Evolutionary conservation across 768 basidiomycete species (phyloP).

Genomic region (Serpula lacrymans): DNA sequence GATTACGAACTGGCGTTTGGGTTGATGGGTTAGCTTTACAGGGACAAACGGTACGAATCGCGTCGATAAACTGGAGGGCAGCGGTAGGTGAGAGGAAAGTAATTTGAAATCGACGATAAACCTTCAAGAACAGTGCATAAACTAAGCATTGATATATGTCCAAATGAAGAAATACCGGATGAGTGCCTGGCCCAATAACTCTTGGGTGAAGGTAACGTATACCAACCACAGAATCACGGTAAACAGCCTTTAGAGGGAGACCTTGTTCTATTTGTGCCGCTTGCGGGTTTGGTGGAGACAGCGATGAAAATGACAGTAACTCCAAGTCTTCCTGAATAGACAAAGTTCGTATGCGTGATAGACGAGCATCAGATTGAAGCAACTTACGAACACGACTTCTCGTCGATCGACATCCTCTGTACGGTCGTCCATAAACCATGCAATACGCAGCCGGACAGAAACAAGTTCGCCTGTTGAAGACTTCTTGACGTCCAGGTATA

Average conservation of each 20-base stretch:
- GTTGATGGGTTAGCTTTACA: conserved; percentile 57
- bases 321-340: conserved; percentile 70
- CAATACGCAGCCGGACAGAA: conserved; percentile 61
- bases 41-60: conserved; percentile 67
- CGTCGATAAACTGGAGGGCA: conserved; percentile 55
- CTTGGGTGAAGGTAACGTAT: conserved; percentile 67
- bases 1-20: conserved; percentile 14
- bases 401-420: conserved; percentile 40
- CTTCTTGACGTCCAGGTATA: conserved; percentile 60
- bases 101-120: conserved; percentile 74
- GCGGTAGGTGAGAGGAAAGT: conserved; percentile 52
- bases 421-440: conserved; percentile 53
- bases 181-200: conserved; percentile 21
- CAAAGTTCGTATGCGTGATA: not conserved
- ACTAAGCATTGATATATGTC: not conserved
- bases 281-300: conserved; percentile 28
- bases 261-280: conserved; percentile 42
- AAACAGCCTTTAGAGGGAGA: conserved; percentile 77
- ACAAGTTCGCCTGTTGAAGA: conserved; percentile 47
- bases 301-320: conserved; percentile 60
- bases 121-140: conserved; percentile 34
- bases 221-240: conserved; percentile 69
- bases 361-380: conserved; percentile 8
- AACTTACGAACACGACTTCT: conserved; percentile 67
- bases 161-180: conserved; percentile 25